Evolutionary conservation across 345 rosid genomes (phyloP), one percentile per base, ranked within the genome.

Genomic region (Cochlearia excelsa): DNA sequence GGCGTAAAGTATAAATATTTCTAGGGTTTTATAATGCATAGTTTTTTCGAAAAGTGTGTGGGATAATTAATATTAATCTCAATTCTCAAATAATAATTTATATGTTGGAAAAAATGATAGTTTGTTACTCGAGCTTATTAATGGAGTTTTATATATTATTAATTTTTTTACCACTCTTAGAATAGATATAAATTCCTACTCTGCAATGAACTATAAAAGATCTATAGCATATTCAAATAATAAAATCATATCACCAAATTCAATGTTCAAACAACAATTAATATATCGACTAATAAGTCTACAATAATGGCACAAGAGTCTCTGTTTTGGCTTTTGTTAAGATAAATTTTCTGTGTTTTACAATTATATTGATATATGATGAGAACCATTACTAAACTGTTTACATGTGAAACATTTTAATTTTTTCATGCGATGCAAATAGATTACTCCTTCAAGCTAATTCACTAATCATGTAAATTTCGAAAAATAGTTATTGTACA

Each of bases 1-100:
- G 23, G 29, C 54, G 61, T 55, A 62, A 53, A 11, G 26, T 61
- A 31, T 61, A 2, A 54, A 30, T 49, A 54, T 31, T 62, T 30
- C 3, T 69, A 69, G 63, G 67, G 26, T 60, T 54, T 52, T 16
- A 33, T 3, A 0, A 50, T 48, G 48, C 57, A 62, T 2, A 53
- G 61, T 61, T 54, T 48, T 52, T 59, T 43, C 9, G 3, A 57
- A 53, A 26, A 1, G 1, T 33, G 4, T 6, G 7, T 30, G 45
- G 27, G 11, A 42, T 57, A 41, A 28, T 16, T 16, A 16, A 16
- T 16, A 16, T 16, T 16, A 9, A 10, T 9, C 44, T 42, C 51
- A 47, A 59, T 57, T 33, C 46, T 50, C 46, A 7, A 65, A 50
- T 46, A 50, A 51, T 11, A 34, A 58, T 7, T 46, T 56, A 43